phyloP scores from a whole-genome alignment of 1,139 yeast genomes.

The Arxiozyma bovina region DNA sequence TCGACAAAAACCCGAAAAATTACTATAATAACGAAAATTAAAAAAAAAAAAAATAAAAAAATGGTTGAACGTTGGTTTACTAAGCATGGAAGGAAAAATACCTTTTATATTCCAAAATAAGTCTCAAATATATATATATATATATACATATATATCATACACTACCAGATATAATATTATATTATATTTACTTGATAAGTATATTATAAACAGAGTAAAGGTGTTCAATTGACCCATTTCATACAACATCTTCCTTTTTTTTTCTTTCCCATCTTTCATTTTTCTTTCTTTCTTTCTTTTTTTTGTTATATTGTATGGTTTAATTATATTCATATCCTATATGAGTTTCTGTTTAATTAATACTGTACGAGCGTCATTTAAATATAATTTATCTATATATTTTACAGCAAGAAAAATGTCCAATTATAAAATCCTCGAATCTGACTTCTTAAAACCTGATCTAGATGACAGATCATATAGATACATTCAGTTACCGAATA shows the following conservation, averaged over 20 bases:
- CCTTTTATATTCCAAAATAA: neutral
- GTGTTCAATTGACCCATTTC: neutral
- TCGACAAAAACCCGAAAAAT: neutral
- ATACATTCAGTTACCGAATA: constrained; percentile 55
- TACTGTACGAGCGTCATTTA: neutral
- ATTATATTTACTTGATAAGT: no score
- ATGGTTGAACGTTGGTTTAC: neutral
- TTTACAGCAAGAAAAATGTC: neutral
- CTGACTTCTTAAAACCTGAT: constrained; percentile 45
- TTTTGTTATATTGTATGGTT: neutral
- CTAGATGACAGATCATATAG: constrained; percentile 72
- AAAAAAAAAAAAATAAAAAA: neutral
- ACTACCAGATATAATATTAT: no score
- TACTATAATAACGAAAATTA: neutral
- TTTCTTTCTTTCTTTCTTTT: neutral
- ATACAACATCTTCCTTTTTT: no score
- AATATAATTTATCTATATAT: neutral
- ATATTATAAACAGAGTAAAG: neutral
- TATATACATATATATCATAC: neutral
- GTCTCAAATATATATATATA: neutral
- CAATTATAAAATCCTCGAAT: constrained; percentile 2
- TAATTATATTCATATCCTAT: constrained; percentile 2
- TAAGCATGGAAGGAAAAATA: neutral
- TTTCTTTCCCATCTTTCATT: neutral
- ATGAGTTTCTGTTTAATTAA: constrained; percentile 4